Evolutionary conservation across 2,329 filamentous ascomycete species (phyloP), one percentile per base, ranked within the genome.

Genomic region (Pseudocercospora fijiensis): DNA sequence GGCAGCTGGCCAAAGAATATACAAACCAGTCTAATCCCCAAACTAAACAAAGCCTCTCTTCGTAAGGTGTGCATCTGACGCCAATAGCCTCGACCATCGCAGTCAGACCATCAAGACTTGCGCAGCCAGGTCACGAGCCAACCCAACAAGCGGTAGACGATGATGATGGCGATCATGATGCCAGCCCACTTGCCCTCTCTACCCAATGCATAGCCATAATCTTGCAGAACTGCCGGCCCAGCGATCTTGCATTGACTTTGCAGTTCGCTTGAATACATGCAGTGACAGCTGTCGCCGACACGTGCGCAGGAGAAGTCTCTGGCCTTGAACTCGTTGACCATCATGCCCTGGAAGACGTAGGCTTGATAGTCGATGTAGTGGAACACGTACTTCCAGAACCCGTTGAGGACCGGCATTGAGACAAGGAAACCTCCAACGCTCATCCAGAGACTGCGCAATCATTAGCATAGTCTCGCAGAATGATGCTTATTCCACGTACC

Each of bases 341-440:
- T 95, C 91, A 96, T 95, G 13, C 90, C 91, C 73, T 94, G 86
- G 74, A 96, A 96, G 3, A 96, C 91, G 71, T 93, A 96, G 47
- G 83, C 81, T 78, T 94, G 91, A 73, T 96, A 96, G 75, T 96
- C 90, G 73, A 93, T 93, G 76, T 93, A 96, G 74, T 93, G 89
- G 71, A 95, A 95, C 5, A 90, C 90, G 71, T 96, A 95, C 75
- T 87, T 86, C 87, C 90, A 96, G 70, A 96, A 96, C 2, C 84
- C 85, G 76, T 96, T 96, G 45, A 96, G 82, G 1, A 88, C 84
- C 0, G 81, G 85, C 3, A 88, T 86, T 2, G 86, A 84, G 1
- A 96, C 91, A 76, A 96, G 83, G 78, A 96, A 96, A 0, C 92
- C 92, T 58, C 88, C 86, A 1, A 94, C 90, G 58, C 85, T 88